These are phyloP conservation scores for Begonia loranthoides DNA, from an alignment of 306 rosid species.

Conservation along the genomic window DNA sequence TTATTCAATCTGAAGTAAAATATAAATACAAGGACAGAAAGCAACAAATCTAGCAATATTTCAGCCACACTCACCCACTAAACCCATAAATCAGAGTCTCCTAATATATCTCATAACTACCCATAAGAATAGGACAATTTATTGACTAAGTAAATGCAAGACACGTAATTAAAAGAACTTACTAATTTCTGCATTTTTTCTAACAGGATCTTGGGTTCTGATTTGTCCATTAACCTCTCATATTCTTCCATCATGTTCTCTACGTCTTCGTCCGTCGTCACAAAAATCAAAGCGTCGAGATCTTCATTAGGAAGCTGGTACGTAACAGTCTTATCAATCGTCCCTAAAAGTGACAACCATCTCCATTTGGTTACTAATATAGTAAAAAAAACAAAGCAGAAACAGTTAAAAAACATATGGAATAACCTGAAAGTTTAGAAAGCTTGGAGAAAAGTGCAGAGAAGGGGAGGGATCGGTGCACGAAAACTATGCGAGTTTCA, in stretches of 20 bases:
- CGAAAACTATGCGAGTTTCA: conserved; percentile 77
- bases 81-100: too few species aligned
- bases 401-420: too few species aligned
- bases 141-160: too few species aligned
- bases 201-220: conserved; percentile 58
- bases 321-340: conserved; percentile 42
- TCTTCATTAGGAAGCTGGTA: conserved; percentile 97
- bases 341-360: conserved; percentile 23
- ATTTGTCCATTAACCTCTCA: conserved; percentile 54
- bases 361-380: neutral
- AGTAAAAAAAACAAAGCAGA: neutral
- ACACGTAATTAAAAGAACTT: too few species aligned
- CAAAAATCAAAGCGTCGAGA: conserved; percentile 77
- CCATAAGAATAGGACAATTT: too few species aligned
- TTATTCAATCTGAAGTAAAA: too few species aligned
- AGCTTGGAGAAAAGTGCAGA: conserved; percentile 52
- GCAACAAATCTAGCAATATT: too few species aligned
- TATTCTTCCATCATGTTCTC: conserved; percentile 97
- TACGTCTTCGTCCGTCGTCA: conserved; percentile 81
- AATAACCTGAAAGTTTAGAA: conserved; percentile 57
- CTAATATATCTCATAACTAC: too few species aligned
- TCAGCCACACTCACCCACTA: too few species aligned
- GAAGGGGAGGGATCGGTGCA: conserved; percentile 52
- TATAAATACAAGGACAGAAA: too few species aligned
- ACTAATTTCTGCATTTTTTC: too few species aligned